Evolutionary conservation across 2,329 filamentous ascomycete species (phyloP).

Genomic region (Phyllosticta citriasiana): DNA sequence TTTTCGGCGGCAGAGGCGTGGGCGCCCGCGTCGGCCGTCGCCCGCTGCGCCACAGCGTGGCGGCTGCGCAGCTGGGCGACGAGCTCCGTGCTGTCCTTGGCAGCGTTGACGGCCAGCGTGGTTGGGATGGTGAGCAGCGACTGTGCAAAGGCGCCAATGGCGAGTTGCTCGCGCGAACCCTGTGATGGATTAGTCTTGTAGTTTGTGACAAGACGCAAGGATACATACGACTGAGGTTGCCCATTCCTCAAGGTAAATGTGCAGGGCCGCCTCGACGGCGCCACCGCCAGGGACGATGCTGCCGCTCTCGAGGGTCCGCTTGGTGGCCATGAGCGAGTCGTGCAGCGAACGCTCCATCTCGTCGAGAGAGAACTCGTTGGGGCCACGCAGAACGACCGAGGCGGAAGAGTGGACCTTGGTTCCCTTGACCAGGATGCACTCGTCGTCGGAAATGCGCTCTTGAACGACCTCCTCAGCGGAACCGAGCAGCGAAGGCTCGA

Average conservation of each 20-base stretch:
- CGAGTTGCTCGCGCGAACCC: conserved; percentile 90
- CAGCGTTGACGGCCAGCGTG: conserved; percentile 92
- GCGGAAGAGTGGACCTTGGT: conserved; percentile 91
- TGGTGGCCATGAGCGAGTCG: conserved; percentile 92
- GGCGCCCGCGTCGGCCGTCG: conserved; percentile 58
- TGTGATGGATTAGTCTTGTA: conserved; percentile 18
- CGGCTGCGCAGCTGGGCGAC: conserved; percentile 90
- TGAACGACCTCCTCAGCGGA: conserved; percentile 94
- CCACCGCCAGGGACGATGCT: conserved; percentile 94
- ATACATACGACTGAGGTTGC: conserved; percentile 76
- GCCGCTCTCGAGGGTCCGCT: conserved; percentile 92
- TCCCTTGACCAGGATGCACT: conserved; percentile 94
- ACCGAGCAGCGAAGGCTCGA: conserved; percentile 81
- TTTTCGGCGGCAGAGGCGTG: conserved; percentile 64
- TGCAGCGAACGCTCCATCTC: conserved; percentile 99
- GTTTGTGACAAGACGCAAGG: background rate
- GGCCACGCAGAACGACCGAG: conserved; percentile 88
- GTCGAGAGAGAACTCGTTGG: conserved; percentile 93
- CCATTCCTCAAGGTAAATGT: conserved; percentile 98
- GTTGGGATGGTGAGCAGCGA: conserved; percentile 91
- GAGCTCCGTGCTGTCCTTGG: conserved; percentile 90
- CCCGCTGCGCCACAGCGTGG: conserved; percentile 88
- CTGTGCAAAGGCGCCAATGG: conserved; percentile 94
- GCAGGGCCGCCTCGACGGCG: conserved; percentile 94
- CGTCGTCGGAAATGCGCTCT: conserved; percentile 96